A percentile compares a stretch with the other conserved stretches of the same genome.
Evolutionary conservation across 768 basidiomycete species (phyloP).

Genomic region (Grammothele lineata): DNA sequence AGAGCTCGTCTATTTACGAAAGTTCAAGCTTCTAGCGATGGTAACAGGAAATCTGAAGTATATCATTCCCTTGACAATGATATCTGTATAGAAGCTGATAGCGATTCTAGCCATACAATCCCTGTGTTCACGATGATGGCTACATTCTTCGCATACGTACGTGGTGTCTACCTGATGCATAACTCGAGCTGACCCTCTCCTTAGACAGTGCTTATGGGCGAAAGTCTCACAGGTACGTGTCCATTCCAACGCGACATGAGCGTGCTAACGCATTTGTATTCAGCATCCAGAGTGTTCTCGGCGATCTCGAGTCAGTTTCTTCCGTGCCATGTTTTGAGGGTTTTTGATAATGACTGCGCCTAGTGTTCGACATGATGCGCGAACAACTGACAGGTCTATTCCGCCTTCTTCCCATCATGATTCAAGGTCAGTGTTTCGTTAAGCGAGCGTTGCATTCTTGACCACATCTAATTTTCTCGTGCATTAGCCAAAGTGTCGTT

Average conservation of each 20-base stretch:
- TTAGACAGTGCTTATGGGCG: conserved; percentile 34
- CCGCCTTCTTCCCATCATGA: conserved; percentile 25
- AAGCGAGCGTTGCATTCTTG: too few species aligned
- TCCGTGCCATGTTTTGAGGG: too few species aligned
- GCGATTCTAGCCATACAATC: conserved; percentile 53
- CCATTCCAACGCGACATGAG: too few species aligned
- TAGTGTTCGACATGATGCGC: conserved; percentile 56
- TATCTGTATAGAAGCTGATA: conserved; percentile 18
- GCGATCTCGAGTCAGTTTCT: conserved; percentile 28
- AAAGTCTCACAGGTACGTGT: conserved; percentile 28
- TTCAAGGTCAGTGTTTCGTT: conserved; percentile 18
- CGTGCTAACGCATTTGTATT: too few species aligned
- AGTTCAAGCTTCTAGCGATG: conserved; percentile 44
- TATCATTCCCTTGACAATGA: conserved; percentile 4
- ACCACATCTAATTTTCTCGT: too few species aligned
- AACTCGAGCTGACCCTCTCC: not conserved
- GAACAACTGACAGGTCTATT: conserved; percentile 36
- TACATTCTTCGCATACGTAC: conserved; percentile 56
- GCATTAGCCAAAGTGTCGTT: conserved; percentile 63
- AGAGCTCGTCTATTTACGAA: conserved; percentile 53
- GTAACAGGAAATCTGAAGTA: conserved; percentile 41
- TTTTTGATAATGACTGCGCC: too few species aligned
- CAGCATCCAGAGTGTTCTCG: conserved; percentile 35
- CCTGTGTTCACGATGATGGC: conserved; percentile 63
- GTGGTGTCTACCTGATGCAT: conserved; percentile 15